Conservation (phyloP, 306 rosid species). For the Sechiopsis laciniata region DNA sequence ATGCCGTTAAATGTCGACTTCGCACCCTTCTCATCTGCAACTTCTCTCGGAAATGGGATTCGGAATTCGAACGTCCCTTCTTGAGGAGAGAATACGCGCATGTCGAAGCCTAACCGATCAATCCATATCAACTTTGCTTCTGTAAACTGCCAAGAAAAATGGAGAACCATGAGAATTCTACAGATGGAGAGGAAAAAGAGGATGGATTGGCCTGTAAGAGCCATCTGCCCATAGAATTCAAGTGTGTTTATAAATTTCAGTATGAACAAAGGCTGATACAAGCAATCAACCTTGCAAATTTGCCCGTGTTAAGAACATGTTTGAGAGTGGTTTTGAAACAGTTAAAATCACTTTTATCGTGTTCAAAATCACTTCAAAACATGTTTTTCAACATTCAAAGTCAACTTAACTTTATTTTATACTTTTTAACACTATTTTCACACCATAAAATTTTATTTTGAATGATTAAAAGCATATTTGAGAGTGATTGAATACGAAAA, state of each 20-base stretch:
- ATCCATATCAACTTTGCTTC: slow-evolving; percentile 92
- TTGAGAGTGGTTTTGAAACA: too few species aligned
- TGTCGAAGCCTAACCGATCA: slow-evolving; percentile 76
- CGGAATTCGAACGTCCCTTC: slow-evolving; percentile 64
- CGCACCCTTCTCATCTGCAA: slow-evolving; percentile 71
- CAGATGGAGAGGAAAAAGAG: neutral
- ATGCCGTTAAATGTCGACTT: slow-evolving; percentile 82
- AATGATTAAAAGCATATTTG: too few species aligned
- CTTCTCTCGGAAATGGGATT: slow-evolving; percentile 83
- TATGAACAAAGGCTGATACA: neutral
- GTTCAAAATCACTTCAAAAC: too few species aligned
- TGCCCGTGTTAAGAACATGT: too few species aligned
- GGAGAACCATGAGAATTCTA: neutral
- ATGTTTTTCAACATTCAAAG: too few species aligned
- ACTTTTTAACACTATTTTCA: too few species aligned
- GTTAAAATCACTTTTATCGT: too few species aligned
- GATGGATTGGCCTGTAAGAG: neutral
- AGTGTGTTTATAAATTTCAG: neutral
- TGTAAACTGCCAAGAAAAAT: slow-evolving; percentile 40
- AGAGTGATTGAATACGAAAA: too few species aligned
- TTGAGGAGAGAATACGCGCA: slow-evolving; percentile 58
- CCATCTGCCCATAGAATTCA: slow-evolving; percentile 1
- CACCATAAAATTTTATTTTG: too few species aligned
- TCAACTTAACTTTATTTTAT: too few species aligned
- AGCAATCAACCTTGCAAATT: neutral